A percentile compares a stretch with the other conserved stretches of the same genome.
Evolutionary conservation across 345 rosid genomes (phyloP).

Genomic region (Cardamine resedifolia): DNA sequence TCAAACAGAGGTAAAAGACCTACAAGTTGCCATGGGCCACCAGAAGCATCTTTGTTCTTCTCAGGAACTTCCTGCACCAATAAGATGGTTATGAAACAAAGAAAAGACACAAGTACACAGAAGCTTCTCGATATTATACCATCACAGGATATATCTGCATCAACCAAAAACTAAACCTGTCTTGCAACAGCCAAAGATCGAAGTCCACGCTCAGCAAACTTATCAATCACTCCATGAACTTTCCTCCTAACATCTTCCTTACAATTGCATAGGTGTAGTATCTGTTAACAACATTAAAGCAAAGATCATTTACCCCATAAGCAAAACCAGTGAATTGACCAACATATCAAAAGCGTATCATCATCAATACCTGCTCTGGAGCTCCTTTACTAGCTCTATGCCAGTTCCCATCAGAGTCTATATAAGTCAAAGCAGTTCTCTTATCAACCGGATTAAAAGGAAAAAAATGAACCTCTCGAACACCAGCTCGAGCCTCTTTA

Average conservation of each 20-base stretch:
- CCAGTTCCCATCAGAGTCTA: slow-evolving; percentile 75
- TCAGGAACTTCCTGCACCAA: slow-evolving; percentile 75
- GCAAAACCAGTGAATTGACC: not conserved
- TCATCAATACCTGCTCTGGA: slow-evolving; percentile 71
- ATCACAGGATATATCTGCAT: not conserved
- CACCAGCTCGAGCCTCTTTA: slow-evolving; percentile 89
- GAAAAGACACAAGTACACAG: not conserved
- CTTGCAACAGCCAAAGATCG: slow-evolving; percentile 86
- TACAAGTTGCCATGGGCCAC: slow-evolving; percentile 83
- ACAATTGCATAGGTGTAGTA: slow-evolving; percentile 65
- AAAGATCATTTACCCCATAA: not conserved
- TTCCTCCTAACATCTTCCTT: slow-evolving; percentile 71
- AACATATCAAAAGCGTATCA: not conserved
- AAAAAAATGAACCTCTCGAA: slow-evolving; percentile 75
- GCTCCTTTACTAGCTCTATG: slow-evolving; percentile 93
- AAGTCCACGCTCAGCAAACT: slow-evolving; percentile 93
- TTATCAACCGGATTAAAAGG: slow-evolving; percentile 94
- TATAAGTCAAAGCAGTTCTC: slow-evolving; percentile 87
- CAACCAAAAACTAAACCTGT: slow-evolving; percentile 49
- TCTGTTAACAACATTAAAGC: slow-evolving; percentile 44
- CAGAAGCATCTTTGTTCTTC: slow-evolving; percentile 65
- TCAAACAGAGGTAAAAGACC: slow-evolving; percentile 89
- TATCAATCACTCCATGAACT: slow-evolving; percentile 75
- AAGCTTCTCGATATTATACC: not conserved
- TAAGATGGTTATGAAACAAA: not conserved